A percentile compares a stretch with the other conserved stretches of the same genome.
These are phyloP conservation scores for Botryotinia calthae DNA, from an alignment of 2,329 filamentous ascomycete species.

Conservation along the genomic window DNA sequence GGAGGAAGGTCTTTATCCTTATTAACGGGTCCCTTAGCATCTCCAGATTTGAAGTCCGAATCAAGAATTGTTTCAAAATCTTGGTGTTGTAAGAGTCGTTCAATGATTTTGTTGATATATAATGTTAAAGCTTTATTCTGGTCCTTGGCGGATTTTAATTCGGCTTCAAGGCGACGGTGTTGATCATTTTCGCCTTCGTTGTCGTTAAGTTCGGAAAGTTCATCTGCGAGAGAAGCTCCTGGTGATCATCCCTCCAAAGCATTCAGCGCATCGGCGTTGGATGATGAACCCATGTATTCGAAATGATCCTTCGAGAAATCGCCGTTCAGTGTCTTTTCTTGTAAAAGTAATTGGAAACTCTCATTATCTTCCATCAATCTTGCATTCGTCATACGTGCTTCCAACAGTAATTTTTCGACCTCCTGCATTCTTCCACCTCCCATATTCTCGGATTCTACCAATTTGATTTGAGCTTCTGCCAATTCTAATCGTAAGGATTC, in stretches of 20 bases:
- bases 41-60: constrained; percentile 53
- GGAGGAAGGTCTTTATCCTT: constrained; percentile 81
- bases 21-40: constrained; percentile 25
- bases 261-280: constrained; percentile 62
- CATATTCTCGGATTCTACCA: constrained; percentile 90
- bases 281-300: constrained; percentile 50
- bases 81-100: constrained; percentile 87
- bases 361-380: constrained; percentile 98
- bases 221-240: constrained; percentile 73
- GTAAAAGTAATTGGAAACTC: constrained; percentile 91
- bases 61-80: constrained; percentile 94
- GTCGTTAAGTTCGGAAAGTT: constrained; percentile 64
- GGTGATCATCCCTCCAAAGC: constrained; percentile 58
- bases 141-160: constrained; percentile 78
- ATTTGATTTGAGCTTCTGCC: constrained; percentile 91
- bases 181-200: constrained; percentile 60
- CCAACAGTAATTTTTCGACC: constrained; percentile 85
- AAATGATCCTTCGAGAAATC: constrained; percentile 85
- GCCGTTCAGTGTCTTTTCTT: constrained; percentile 92
- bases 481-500: constrained; percentile 88
- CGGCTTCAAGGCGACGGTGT: constrained; percentile 69
- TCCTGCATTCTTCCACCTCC: constrained; percentile 84
- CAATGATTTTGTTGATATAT: constrained; percentile 99
- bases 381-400: constrained; percentile 93
- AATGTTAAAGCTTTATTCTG: constrained; percentile 96